A percentile compares a stretch with the other conserved stretches of the same genome.
Conservation (phyloP, 331 rosid genomes). For the Quercus phellos region DNA sequence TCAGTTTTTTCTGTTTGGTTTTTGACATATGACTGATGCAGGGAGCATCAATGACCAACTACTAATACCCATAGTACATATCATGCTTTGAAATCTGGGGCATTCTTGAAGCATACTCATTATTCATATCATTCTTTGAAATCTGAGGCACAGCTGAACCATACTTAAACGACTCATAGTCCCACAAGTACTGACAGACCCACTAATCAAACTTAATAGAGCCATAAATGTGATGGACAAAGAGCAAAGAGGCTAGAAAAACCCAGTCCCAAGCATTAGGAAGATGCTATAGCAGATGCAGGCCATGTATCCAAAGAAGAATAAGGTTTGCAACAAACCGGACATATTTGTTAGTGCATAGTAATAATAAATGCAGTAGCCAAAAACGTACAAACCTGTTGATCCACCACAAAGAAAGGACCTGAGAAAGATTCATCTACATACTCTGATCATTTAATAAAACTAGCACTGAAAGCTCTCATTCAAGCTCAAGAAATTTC, state of each 20-base stretch:
- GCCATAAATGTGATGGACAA: constrained; percentile 88
- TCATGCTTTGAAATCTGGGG: no score
- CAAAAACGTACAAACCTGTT: constrained; percentile 86
- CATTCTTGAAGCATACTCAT: no score
- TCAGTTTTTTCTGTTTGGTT: no score
- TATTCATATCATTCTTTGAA: no score
- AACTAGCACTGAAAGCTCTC: neutral
- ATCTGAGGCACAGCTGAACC: no score
- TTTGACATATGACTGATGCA: no score
- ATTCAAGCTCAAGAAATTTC: neutral
- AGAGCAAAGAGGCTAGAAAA: constrained; percentile 82
- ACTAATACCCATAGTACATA: no score
- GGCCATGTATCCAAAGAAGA: constrained; percentile 97
- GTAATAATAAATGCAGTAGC: constrained; percentile 88
- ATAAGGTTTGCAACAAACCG: constrained; percentile 87
- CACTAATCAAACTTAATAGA: constrained; percentile 91
- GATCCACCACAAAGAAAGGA: constrained; percentile 95
- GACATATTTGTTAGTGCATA: constrained; percentile 88
- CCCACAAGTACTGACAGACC: neutral
- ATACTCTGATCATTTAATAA: constrained; percentile 5
- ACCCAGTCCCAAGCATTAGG: constrained; percentile 86
- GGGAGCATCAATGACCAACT: no score
- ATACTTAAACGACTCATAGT: no score
- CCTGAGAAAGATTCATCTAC: constrained; percentile 32
- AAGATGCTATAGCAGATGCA: constrained; percentile 96